Evolutionary conservation across 345 rosid genomes (phyloP), one percentile per base, ranked within the genome.

Genomic region (Eucalyptus grandis): DNA sequence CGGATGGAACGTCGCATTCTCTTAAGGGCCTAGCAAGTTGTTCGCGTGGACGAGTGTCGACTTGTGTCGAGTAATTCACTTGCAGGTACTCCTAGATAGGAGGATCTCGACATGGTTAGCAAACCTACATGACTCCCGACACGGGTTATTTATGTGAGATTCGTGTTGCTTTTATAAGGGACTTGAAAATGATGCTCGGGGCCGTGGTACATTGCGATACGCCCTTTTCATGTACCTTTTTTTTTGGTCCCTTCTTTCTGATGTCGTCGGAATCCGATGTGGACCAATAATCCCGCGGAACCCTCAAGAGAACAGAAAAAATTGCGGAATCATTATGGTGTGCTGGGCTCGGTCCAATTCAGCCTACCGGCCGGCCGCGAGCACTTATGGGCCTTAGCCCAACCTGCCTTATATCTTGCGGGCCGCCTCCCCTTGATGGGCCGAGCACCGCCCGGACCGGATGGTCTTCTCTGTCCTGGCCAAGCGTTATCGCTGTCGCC

Each of bases 371-470:
- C 85, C 30, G 16, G 47, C 85, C 30, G 2, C 2, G 85, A 40
- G 44, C 44, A 34, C 24, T 69, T 34, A 5, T 60, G n/a, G 67
- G 67, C 67, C 4, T 60, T 60, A 60, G 31, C 67, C 15, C 67
- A 26, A 60, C 95, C 95, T 81, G 91, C 92, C 54, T 40, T 92
- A 89, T 96, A 96, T 27, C 90, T 96, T 17, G 69, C 94, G 46
- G 99, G 99, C n/a, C 98, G 96, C 94, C 93, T 95, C 89, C 99
- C 96, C 30, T 91, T 96, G 93, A 94, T 98, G 93, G 97, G 62
- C 98, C n/a, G 93, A 98, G 94, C 92, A 93, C 50, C 97, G 99
- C 51, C 98, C 97, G 62, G 98, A 94, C 69, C 58, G 10, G 10
- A 21, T 8, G 58, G 94, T 97, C 80, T 97, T 97, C 91, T 93